phyloP scores from a whole-genome alignment of 2,329 filamentous ascomycete genomes.

The Nakataea oryzae region DNA sequence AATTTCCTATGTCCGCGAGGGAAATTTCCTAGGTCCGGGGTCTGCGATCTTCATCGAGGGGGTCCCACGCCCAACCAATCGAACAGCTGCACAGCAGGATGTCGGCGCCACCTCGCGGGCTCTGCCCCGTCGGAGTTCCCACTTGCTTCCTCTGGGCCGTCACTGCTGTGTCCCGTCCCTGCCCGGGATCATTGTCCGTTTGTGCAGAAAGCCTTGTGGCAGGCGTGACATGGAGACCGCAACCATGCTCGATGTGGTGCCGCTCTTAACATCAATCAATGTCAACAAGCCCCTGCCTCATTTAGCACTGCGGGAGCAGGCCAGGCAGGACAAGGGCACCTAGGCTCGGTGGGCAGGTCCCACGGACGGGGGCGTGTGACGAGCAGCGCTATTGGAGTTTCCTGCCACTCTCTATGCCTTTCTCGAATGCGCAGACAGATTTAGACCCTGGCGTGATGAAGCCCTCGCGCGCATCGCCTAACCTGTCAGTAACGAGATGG shows the following conservation, averaged over 20 bases:
- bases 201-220: neutral
- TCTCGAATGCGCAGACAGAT: no score
- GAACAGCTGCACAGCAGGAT: neutral
- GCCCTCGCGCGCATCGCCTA: neutral
- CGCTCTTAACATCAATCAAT: neutral
- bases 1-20: neutral
- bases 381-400: neutral
- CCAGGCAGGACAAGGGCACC: neutral
- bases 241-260: neutral
- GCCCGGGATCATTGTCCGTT: neutral
- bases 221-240: neutral
- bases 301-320: neutral
- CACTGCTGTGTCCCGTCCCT: neutral
- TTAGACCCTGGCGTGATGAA: no score
- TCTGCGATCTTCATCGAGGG: neutral
- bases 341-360: neutral
- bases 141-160: neutral
- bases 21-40: neutral
- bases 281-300: neutral
- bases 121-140: neutral
- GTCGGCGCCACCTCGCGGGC: neutral
- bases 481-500: neutral
- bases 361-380: neutral
- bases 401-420: neutral
- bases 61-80: neutral